Evolutionary conservation across 257 asterid species (phyloP).

Genomic region (Ajuga chamaepitys): DNA sequence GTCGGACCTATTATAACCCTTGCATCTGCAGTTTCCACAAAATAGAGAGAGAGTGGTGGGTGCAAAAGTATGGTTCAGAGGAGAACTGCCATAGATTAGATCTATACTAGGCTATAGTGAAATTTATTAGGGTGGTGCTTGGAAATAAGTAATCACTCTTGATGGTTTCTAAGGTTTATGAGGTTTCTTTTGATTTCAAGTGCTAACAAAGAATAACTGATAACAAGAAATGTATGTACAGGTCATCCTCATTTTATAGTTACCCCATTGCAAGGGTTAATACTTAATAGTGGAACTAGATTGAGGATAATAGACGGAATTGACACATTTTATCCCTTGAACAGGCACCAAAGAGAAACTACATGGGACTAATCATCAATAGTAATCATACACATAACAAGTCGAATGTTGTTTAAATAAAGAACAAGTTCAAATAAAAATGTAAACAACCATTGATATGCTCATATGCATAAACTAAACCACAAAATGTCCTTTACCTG

Average conservation of each 20-base stretch:
- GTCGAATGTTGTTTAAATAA: not conserved
- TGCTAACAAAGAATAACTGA: not conserved
- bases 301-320: not conserved
- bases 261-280: not conserved
- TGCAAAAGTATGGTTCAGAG: not conserved
- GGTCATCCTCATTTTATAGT: not conserved
- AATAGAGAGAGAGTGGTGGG: not conserved
- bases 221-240: not conserved
- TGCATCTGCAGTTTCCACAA: not conserved
- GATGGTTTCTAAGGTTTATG: not conserved
- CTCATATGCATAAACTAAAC: not conserved
- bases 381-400: not conserved
- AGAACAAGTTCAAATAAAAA: not conserved
- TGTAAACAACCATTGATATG: constrained; percentile 14
- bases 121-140: not conserved
- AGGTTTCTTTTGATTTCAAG: not conserved
- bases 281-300: not conserved
- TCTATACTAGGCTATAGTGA: not conserved
- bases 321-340: constrained; percentile 2
- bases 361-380: not conserved
- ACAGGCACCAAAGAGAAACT: not conserved
- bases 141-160: not conserved
- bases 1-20: not conserved
- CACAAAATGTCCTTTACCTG: constrained; percentile 38
- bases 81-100: not conserved